Base-by-base conservation (phyloP, 306 rosid species). In the Cucurbita pepo region DNA sequence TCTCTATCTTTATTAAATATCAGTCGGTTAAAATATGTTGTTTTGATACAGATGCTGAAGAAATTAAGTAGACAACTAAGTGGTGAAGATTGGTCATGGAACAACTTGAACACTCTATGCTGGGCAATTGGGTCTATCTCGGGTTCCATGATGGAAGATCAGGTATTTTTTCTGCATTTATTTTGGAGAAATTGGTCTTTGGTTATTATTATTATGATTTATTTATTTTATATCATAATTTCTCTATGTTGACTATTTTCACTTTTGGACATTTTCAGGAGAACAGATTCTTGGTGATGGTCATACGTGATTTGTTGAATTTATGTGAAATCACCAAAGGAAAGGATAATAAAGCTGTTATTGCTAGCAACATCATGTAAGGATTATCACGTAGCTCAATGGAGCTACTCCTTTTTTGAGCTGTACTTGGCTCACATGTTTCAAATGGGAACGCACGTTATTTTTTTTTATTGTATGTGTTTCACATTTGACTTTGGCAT, bases 71-170 rank as follows among this genome's bases (percentile, higher is more conserved):
- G 89, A 69, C 99, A 95, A 62, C 86, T 95, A 48, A 95, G 88
- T 77, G 99, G 99, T 6, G 99, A 95, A 85, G 97, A 95, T 82
- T 95, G 99, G 97, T 83, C 94, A 63, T 95, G 99, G 99, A 95
- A 91, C 86, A 95, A 91, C 85, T 84, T 95, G 77, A 95, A 95
- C 83, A 95, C 99, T 8, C 79, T 95, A 34, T 95, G 99, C 78
- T 95, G 99, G 99, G 99, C 99, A 64, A 95, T 95, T 73, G 99
- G 99, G 48, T 95, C 99, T 36, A 95, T 95, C 81, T 95, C 99
- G 77, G 99, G 99, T 77, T 95, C 99, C 71, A 95, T 95, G 99
- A 58, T 82, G 82, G 99, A 95, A 82, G 99, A 95, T 76, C 99
- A 95, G 96, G 99, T 91, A 76, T 60, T 13, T 47, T 74, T 30